Conservation (phyloP, 1,284 basidiomycete species). For the Ustilago shanxiensis region DNA sequence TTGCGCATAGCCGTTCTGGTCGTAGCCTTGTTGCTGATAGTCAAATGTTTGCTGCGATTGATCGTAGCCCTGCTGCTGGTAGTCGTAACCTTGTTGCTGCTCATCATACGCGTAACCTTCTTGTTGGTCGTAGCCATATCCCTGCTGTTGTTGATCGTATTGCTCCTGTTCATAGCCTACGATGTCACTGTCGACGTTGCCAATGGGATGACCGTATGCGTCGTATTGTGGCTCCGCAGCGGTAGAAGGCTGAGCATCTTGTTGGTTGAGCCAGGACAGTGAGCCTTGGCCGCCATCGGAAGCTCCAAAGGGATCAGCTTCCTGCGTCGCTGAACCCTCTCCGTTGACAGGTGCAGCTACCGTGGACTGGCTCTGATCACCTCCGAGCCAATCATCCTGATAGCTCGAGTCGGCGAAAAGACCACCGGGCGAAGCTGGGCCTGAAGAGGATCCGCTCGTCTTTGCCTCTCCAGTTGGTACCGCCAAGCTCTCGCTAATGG, state of each 20-base stretch:
- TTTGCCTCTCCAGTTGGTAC: constrained; percentile 22
- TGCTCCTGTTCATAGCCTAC: constrained; percentile 26
- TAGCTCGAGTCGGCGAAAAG: constrained; percentile 47
- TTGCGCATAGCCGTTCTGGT: constrained; percentile 27
- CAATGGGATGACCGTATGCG: constrained; percentile 38
- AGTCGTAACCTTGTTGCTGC: constrained; percentile 23
- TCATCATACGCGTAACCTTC: constrained; percentile 25
- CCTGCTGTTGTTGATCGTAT: constrained; percentile 31
- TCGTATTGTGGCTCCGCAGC: constrained; percentile 32
- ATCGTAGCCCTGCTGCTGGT: constrained; percentile 27
- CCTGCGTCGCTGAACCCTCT: neutral
- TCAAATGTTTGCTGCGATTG: constrained; percentile 13
- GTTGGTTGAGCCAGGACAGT: constrained; percentile 33
- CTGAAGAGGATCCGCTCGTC: constrained; percentile 18
- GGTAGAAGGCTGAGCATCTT: neutral
- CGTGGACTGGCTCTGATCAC: constrained; percentile 8
- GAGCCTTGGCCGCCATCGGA: constrained; percentile 38
- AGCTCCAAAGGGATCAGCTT: constrained; percentile 33
- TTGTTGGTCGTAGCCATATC: constrained; percentile 26
- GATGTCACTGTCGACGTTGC: constrained; percentile 6
- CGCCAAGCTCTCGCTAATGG: constrained; percentile 8
- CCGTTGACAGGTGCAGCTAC: constrained; percentile 3
- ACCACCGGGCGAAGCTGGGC: constrained; percentile 37
- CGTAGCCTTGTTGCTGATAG: constrained; percentile 27
- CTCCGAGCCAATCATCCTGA: constrained; percentile 51